Percentiles rank a stretch among this genome's conserved stretches.
Evolutionary conservation across 2,329 filamentous ascomycete species (phyloP).

Genomic region (Camptophora hylomeconis): DNA sequence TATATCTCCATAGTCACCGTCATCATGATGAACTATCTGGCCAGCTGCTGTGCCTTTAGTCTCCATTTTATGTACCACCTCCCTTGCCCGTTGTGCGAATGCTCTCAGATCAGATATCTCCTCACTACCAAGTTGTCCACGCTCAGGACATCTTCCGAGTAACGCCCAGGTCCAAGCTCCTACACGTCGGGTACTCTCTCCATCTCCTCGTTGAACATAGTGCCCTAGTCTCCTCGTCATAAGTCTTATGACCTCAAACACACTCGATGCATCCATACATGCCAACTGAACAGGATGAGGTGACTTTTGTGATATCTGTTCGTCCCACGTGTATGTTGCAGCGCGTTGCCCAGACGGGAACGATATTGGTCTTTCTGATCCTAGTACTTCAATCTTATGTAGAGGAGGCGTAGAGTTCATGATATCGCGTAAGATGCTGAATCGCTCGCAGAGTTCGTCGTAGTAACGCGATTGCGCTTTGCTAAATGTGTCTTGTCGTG

Average conservation of each 20-base stretch:
- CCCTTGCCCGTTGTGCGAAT: constrained; percentile 61
- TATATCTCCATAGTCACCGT: constrained; percentile 15
- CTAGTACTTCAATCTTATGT: constrained; percentile 40
- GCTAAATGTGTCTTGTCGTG: constrained; percentile 30
- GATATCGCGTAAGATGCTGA: constrained; percentile 48
- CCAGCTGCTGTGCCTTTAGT: constrained; percentile 13
- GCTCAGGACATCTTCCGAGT: constrained; percentile 59
- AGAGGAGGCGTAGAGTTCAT: constrained; percentile 45
- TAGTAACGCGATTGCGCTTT: constrained; percentile 56
- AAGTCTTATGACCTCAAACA: constrained; percentile 51
- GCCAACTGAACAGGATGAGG: constrained; percentile 39
- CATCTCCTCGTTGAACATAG: constrained; percentile 48
- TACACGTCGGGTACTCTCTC: constrained; percentile 49
- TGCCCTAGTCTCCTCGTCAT: constrained; percentile 47
- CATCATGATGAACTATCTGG: constrained; percentile 15
- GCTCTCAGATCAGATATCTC: constrained; percentile 68
- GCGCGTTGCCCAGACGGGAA: constrained; percentile 42
- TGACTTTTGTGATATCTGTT: constrained; percentile 24
- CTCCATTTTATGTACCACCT: constrained; percentile 36
- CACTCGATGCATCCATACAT: constrained; percentile 45
- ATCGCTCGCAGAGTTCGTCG: constrained; percentile 50
- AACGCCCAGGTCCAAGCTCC: constrained; percentile 80
- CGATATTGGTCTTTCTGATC: constrained; percentile 37
- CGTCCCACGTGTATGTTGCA: constrained; percentile 44
- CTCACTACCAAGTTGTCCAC: constrained; percentile 60